Evolutionary conservation across 352 stramenopile species (phyloP).

Genomic region (Globisporangium ultimum): DNA sequence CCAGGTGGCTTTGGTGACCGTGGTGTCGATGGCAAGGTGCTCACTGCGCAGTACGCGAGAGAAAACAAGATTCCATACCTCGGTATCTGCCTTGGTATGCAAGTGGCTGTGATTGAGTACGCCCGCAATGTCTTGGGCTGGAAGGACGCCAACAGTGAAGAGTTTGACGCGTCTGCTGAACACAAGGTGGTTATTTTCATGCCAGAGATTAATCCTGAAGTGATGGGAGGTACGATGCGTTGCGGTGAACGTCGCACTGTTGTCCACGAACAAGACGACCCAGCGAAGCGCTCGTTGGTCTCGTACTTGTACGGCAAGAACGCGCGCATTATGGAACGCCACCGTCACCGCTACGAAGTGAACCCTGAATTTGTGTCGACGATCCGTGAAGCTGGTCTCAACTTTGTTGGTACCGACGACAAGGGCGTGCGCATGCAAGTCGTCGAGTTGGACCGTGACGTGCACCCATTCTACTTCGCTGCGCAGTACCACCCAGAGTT

Average conservation of each 20-base stretch:
- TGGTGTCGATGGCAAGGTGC: conserved; percentile 97
- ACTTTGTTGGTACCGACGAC: conserved; percentile 97
- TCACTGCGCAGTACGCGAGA: conserved; percentile 94
- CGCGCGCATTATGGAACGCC: conserved; percentile 92
- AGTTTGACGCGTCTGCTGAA: conserved; percentile 88
- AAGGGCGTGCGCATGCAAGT: conserved; percentile 99
- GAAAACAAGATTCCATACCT: conserved; percentile 96
- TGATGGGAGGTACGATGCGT: conserved; percentile 99
- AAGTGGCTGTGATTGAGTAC: conserved; percentile 96
- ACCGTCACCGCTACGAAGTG: conserved; percentile 99
- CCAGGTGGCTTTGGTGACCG: conserved; percentile 98
- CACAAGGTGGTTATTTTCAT: conserved; percentile 99
- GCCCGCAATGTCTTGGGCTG: conserved; percentile 92
- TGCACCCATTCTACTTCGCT: conserved; percentile 99
- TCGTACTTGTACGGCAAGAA: conserved; percentile 91
- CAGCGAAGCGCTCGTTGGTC: conserved; percentile 79
- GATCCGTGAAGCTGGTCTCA: conserved; percentile 91
- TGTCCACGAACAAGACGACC: conserved; percentile 87
- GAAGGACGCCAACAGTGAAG: conserved; percentile 93
- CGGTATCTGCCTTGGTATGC: conserved; percentile 98
- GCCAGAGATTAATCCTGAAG: conserved; percentile 97
- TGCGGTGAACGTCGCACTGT: conserved; percentile 95
- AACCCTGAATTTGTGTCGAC: conserved; percentile 94
- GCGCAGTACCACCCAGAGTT: conserved; percentile 99
- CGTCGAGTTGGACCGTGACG: conserved; percentile 92